Conservation (phyloP, 768 basidiomycete genomes). For the Rhizopogon sp. region DNA sequence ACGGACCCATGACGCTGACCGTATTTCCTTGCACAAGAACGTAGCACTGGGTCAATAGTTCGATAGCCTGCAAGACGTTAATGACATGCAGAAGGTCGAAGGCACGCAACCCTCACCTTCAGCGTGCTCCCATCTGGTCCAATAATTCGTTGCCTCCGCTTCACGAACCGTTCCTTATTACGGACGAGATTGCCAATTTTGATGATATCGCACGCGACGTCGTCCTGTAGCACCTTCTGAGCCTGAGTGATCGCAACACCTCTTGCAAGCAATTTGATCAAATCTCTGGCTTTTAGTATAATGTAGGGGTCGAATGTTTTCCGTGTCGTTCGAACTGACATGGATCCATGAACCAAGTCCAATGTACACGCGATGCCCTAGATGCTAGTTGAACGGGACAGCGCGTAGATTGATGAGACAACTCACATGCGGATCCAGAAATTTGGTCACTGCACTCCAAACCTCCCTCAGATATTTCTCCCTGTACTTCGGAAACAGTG, state of each 20-base stretch:
- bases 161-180: conserved; percentile 96
- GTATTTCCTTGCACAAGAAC: conserved; percentile 98
- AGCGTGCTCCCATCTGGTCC: conserved; percentile 96
- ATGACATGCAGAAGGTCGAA: neutral
- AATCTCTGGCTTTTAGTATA: conserved; percentile 91
- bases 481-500: conserved; percentile 96
- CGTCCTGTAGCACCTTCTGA: conserved; percentile 85
- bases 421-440: conserved; percentile 73
- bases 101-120: conserved; percentile 52
- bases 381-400: neutral
- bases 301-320: conserved; percentile 98
- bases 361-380: conserved; percentile 89
- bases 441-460: conserved; percentile 86
- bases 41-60: conserved; percentile 93
- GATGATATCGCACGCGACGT: conserved; percentile 92
- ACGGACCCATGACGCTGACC: conserved; percentile 96
- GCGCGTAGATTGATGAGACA: conserved; percentile 11
- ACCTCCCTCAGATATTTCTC: conserved; percentile 95
- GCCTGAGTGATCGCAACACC: conserved; percentile 85
- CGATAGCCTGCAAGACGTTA: conserved; percentile 72
- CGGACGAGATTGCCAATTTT: conserved; percentile 93
- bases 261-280: conserved; percentile 92
- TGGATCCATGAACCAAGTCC: conserved; percentile 93
- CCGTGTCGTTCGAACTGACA: conserved; percentile 95
- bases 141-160: conserved; percentile 92